Conservation (phyloP, 1,139 yeast genomes). For the Diutina neorugosa region DNA sequence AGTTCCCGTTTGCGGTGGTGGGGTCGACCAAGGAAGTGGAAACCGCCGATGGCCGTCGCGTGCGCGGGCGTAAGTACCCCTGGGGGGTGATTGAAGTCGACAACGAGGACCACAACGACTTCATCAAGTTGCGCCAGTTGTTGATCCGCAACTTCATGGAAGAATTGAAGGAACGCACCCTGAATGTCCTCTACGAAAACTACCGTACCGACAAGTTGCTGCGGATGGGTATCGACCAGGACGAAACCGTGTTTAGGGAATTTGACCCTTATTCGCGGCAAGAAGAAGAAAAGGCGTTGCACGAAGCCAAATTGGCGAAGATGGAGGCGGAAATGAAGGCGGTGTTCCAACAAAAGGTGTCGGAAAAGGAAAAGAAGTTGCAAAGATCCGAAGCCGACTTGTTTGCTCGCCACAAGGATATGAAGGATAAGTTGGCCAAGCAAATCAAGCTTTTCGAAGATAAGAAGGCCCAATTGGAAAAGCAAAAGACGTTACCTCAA, state of each 20-base stretch:
- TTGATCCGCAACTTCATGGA: constrained; percentile 85
- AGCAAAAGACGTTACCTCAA: constrained; percentile 43
- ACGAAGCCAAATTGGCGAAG: constrained; percentile 87
- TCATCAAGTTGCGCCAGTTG: constrained; percentile 79
- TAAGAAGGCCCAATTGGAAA: constrained; percentile 75
- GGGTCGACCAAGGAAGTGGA: constrained; percentile 76
- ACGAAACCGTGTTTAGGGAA: constrained; percentile 80
- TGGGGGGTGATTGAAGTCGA: constrained; percentile 98
- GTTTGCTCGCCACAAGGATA: constrained; percentile 90
- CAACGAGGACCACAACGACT: constrained; percentile 90
- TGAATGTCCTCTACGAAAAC: constrained; percentile 67
- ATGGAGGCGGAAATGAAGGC: constrained; percentile 96
- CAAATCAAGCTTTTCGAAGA: constrained; percentile 87
- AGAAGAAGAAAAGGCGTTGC: constrained; percentile 87
- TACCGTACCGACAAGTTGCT: constrained; percentile 78
- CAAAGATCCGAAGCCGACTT: constrained; percentile 96
- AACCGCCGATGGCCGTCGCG: constrained; percentile 64
- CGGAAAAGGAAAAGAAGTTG: constrained; percentile 93
- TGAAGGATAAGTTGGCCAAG: constrained; percentile 86
- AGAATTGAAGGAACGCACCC: constrained; percentile 83
- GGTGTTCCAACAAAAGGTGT: constrained; percentile 92
- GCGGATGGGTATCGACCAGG: constrained; percentile 86
- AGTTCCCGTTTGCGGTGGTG: constrained; percentile 87
- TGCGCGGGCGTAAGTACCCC: constrained; percentile 91
- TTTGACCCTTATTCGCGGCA: constrained; percentile 89